A percentile compares a stretch with the other conserved stretches of the same genome.
These are phyloP conservation scores for Pochonia chlamydosporia DNA, from an alignment of 2,329 filamentous ascomycete species.

Conservation along the genomic window DNA sequence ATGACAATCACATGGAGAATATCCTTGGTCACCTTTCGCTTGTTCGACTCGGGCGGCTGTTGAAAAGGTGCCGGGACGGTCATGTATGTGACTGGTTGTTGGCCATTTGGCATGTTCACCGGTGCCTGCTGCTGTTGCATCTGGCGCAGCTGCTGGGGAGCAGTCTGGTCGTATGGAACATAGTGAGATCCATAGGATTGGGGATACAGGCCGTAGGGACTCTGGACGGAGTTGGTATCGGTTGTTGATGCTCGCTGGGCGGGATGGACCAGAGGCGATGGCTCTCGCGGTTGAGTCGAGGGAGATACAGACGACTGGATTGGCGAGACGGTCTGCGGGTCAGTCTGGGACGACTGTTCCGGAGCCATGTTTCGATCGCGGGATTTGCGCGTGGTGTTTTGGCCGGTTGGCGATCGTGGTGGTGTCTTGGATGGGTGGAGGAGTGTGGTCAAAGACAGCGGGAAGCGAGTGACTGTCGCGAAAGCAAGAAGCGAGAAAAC, in stretches of 20 bases:
- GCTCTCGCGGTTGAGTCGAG: background rate
- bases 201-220: background rate
- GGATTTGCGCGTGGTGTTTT: background rate
- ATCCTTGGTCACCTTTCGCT: constrained; percentile 19
- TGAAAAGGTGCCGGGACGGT: background rate
- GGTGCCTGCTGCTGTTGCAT: background rate
- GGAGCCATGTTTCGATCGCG: background rate
- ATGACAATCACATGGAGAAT: constrained; percentile 22
- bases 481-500: background rate
- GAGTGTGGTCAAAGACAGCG: background rate
- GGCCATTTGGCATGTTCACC: background rate
- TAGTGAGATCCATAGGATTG: background rate
- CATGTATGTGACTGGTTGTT: background rate
- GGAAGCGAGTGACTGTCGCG: background rate
- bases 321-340: background rate
- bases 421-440: background rate
- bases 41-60: constrained; percentile 9
- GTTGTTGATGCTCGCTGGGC: background rate
- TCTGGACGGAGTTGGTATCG: background rate
- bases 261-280: background rate
- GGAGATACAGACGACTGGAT: background rate
- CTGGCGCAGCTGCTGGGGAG: background rate
- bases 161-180: background rate
- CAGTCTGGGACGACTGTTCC: background rate
- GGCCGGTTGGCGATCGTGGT: no score